Evolutionary conservation across 257 asterid genomes (phyloP).

Genomic region (Pogostemon cablin): DNA sequence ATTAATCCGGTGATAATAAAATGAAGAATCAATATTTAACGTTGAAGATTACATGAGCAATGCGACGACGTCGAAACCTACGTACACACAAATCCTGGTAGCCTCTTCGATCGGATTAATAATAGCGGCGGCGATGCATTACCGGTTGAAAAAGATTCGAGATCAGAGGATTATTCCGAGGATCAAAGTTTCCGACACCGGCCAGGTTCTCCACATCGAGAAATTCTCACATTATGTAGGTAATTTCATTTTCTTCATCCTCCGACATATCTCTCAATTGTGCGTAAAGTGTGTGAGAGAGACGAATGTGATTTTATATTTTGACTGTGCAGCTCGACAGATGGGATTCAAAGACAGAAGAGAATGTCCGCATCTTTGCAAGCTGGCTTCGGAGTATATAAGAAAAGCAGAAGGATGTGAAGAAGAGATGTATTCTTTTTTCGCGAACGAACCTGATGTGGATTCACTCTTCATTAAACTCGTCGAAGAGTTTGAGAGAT

Average conservation of each 20-base stretch:
- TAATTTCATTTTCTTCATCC: slow-evolving; percentile 31
- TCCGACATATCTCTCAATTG: background rate
- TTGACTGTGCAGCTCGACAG: slow-evolving; percentile 70
- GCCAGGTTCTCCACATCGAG: slow-evolving; percentile 71
- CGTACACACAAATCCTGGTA: slow-evolving; percentile 58
- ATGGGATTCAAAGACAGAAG: slow-evolving; percentile 79
- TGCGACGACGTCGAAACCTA: slow-evolving; percentile 33
- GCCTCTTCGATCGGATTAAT: slow-evolving; percentile 78
- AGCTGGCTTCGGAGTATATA: slow-evolving; percentile 84
- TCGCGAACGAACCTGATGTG: slow-evolving; percentile 64
- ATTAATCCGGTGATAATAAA: background rate
- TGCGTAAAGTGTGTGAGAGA: background rate
- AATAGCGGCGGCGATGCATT: slow-evolving; percentile 70
- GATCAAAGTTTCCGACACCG: slow-evolving; percentile 58
- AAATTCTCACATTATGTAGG: slow-evolving; percentile 92
- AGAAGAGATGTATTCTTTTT: slow-evolving; percentile 73
- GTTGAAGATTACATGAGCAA: slow-evolving; percentile 35
- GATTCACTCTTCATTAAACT: slow-evolving; percentile 91
- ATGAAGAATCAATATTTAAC: too few species aligned
- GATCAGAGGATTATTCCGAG: slow-evolving; percentile 63
- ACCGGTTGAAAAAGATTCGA: slow-evolving; percentile 51
- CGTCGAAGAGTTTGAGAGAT: slow-evolving; percentile 87
- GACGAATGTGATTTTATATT: too few species aligned
- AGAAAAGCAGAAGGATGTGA: slow-evolving; percentile 77
- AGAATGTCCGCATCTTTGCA: slow-evolving; percentile 77